Base-by-base conservation (phyloP, 2,329 filamentous ascomycete species). In the Mycogone perniciosa region DNA sequence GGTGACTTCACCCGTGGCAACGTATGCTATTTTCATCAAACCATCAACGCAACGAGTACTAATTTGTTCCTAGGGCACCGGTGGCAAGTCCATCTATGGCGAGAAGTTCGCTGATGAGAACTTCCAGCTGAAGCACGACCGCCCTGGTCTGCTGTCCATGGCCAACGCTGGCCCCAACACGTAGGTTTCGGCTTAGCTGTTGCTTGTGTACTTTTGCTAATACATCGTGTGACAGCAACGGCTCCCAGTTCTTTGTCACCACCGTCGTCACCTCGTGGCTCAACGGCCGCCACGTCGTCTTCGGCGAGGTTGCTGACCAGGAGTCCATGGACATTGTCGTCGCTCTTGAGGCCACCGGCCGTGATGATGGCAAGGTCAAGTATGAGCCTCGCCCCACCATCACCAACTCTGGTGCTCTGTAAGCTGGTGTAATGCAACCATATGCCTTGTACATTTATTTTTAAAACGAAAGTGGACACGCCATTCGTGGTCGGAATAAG, bases 181-280 rank as follows among this genome's bases (percentile, higher is more conserved):
- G 82, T 85, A 77, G 72, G 80, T 51, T 31, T 40, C 5, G 27
- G 8, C 20, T 35, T 47, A 48, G 34, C 39, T n/a, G 8, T 7
- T 27, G 9, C 8, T 27, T 10, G 13, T 6, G 10, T 9, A 29
- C 13, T 29, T 29, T 42, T 7, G 30, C 11, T 52, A 20, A 48
- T 8, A 26, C 37, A 35, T 6, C 43, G 33, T 1, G 74, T 30
- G 30, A 73, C 56, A 96, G 93, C 71, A 99, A 99, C 76, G 93
- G 93, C 64, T 95, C 89, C 46, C 92, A 97, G 73, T 97, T 97
- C 81, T 97, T 97, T 79, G 76, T 97, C 68, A 97, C 92, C 64
- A 97, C 92, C 51, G 89, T 95, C 46, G 80, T 84, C 54, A 97
- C 93, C 54, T 84, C 85, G 50, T 95, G 95, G 79, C 79, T 93